These are phyloP conservation scores for Beauveria sp. DNA, from an alignment of 2,329 filamentous ascomycete genomes.

Conservation along the genomic window DNA sequence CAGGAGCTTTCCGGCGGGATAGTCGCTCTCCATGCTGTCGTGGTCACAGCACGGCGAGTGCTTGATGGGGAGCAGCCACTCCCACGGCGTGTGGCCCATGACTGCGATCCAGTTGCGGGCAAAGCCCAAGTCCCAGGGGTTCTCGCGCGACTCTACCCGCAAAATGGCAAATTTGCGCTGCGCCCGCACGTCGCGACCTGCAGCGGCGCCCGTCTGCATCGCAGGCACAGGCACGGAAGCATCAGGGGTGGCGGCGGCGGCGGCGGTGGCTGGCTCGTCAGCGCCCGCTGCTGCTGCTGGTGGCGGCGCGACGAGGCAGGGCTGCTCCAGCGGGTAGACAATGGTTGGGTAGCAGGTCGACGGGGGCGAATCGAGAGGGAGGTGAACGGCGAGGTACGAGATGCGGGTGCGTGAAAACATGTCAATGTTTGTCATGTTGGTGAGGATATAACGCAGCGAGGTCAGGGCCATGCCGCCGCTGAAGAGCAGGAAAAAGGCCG, in stretches of 20 bases:
- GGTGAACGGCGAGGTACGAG: slow-evolving; percentile 66
- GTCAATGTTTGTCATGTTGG: slow-evolving; percentile 82
- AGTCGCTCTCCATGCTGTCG: slow-evolving; percentile 57
- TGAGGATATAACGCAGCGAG: slow-evolving; percentile 59
- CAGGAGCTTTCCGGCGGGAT: slow-evolving; percentile 57
- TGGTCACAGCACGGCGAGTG: slow-evolving; percentile 68
- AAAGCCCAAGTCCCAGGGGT: slow-evolving; percentile 73
- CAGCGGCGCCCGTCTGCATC: slow-evolving; percentile 7
- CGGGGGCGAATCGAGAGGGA: slow-evolving; percentile 43
- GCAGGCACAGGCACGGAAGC: not conserved
- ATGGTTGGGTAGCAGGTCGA: slow-evolving; percentile 42
- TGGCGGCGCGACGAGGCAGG: slow-evolving; percentile 17
- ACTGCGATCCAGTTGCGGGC: slow-evolving; percentile 68
- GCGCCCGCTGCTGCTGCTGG: not conserved
- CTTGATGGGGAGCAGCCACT: slow-evolving; percentile 76
- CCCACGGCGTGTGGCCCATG: slow-evolving; percentile 62
- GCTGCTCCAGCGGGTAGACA: slow-evolving; percentile 48
- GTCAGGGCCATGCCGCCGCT: slow-evolving; percentile 67
- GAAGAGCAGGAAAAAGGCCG: slow-evolving; percentile 73
- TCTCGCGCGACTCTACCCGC: slow-evolving; percentile 63
- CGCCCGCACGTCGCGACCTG: slow-evolving; percentile 36
- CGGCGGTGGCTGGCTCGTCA: not conserved
- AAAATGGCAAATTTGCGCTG: slow-evolving; percentile 72
- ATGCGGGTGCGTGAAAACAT: slow-evolving; percentile 55
- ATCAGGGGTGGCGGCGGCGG: slow-evolving; percentile 2